Evolutionary conservation across 495 filamentous ascomycete species (phyloP).

Genomic region (Trichocladium antarcticum): DNA sequence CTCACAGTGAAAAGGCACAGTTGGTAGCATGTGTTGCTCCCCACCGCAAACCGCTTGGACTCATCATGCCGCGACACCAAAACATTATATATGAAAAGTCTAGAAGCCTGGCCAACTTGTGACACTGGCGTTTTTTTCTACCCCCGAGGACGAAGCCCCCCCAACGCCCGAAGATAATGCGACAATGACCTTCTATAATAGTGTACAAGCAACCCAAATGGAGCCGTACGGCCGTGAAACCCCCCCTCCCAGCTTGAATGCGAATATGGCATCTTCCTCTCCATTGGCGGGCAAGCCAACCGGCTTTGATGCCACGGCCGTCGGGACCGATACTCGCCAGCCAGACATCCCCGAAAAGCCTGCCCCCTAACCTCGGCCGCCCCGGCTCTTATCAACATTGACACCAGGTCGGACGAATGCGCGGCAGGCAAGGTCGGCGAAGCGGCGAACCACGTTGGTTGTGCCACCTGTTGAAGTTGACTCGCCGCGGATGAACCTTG

Average conservation of each 20-base stretch:
- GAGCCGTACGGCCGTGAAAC: background rate
- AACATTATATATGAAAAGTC: background rate
- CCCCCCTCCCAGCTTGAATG: too few relatives aligned
- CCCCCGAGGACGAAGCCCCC: background rate
- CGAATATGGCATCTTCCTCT: too few relatives aligned
- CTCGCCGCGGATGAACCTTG: slow-evolving; percentile 70
- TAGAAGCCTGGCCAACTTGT: background rate
- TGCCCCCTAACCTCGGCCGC: background rate
- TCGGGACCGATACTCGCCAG: background rate
- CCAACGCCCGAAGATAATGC: background rate
- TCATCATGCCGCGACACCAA: background rate
- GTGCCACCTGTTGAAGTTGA: slow-evolving; percentile 56
- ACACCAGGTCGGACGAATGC: slow-evolving; percentile 35
- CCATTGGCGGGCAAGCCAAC: background rate
- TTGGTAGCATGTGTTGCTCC: background rate
- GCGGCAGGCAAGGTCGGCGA: slow-evolving; percentile 57
- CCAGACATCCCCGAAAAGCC: background rate
- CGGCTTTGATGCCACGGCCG: background rate
- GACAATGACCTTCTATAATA: background rate
- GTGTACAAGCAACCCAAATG: background rate
- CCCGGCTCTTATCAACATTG: slow-evolving; percentile 20
- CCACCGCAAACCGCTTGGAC: background rate
- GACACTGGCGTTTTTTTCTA: background rate
- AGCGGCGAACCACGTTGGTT: slow-evolving; percentile 67
- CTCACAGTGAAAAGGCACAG: too few relatives aligned